Conservation (phyloP, 2,329 filamentous ascomycete genomes). For the Xylariaceae sp. region DNA sequence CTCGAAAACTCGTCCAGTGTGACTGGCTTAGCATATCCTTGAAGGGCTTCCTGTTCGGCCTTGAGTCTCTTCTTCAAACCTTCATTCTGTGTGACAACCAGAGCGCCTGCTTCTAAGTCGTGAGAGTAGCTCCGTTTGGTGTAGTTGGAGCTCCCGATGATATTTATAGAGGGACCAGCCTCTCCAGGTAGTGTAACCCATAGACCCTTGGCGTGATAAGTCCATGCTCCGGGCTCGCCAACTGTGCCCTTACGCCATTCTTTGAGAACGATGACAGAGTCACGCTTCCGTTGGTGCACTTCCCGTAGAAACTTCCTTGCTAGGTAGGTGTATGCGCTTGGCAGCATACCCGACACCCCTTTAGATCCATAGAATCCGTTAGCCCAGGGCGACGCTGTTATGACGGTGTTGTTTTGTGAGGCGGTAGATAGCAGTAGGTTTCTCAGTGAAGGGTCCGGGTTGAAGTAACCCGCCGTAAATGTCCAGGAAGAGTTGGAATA, state of each 20-base stretch:
- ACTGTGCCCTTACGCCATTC: conserved; percentile 87
- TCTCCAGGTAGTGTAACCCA: conserved; percentile 76
- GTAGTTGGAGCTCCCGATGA: conserved; percentile 93
- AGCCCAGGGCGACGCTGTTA: conserved; percentile 87
- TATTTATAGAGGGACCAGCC: conserved; percentile 66
- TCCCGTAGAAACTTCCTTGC: conserved; percentile 73
- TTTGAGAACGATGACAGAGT: conserved; percentile 64
- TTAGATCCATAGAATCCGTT: conserved; percentile 92
- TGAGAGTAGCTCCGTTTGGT: conserved; percentile 90
- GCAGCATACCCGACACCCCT: conserved; percentile 85
- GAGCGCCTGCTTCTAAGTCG: conserved; percentile 83
- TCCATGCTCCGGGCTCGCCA: conserved; percentile 81
- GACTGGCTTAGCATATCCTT: conserved; percentile 66
- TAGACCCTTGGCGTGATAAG: conserved; percentile 94
- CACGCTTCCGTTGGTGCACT: conserved; percentile 42
- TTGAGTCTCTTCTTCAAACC: conserved; percentile 68
- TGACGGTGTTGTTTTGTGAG: conserved; percentile 69
- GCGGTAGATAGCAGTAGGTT: conserved; percentile 72
- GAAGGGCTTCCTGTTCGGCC: conserved; percentile 76
- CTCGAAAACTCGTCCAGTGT: conserved; percentile 75
- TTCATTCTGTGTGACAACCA: conserved; percentile 78
- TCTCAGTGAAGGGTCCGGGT: conserved; percentile 82
- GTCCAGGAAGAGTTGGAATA: conserved; percentile 78
- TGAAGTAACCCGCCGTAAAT: conserved; percentile 98
- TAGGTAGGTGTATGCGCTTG: conserved; percentile 87